Base-by-base conservation (phyloP, 1,284 basidiomycete genomes). In the Cystobasidium slooffiae region DNA sequence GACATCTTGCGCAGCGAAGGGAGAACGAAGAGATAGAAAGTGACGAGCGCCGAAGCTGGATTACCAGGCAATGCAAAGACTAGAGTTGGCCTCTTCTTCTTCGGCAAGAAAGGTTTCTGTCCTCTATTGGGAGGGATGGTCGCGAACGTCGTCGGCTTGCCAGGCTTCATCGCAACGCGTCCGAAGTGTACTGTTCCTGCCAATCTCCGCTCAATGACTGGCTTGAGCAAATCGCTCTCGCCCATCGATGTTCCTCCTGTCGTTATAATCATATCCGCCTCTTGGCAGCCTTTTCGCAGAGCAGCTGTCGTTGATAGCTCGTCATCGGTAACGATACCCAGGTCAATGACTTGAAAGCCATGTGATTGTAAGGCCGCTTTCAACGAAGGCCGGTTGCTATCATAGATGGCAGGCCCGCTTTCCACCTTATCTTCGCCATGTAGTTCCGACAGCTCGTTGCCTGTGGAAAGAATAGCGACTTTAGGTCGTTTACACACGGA, bases 211-310 rank as follows among this genome's bases (percentile, higher is more conserved):
- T 95, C 93, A 75, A 95, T 89, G 68, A 94, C 87, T 0, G 93
- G 93, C 81, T 95, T 94, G 59, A 95, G 83, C 39, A 94, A 85
- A 81, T 95, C 93, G 0, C 88, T 88, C 10, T 93, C 87, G 1
- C 93, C 93, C 93, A 95, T 95, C 6, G 90, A 92, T 1, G 93
- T 94, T 2, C 93, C 93, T 12, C 93, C 93, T 0, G 93, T 95
- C 0, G 91, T 91, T 10, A 95, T 82, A 9, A 94, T 81, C 2
- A 95, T 82, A 79, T 94, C 93, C 0, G 91, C 89, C 22, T 83
- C 80, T 39, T 85, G 82, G 4, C 92, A 83, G 0, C 89, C 92
- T 31, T 81, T 82, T 63, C 82, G 80, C 55, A 94, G 84, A 1
- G 87, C 86, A 7, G 82, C 79, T 14, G 89, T 84, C 75, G 93